Conservation (phyloP, 2,329 filamentous ascomycete species). For the Lecanicillium sp. region DNA sequence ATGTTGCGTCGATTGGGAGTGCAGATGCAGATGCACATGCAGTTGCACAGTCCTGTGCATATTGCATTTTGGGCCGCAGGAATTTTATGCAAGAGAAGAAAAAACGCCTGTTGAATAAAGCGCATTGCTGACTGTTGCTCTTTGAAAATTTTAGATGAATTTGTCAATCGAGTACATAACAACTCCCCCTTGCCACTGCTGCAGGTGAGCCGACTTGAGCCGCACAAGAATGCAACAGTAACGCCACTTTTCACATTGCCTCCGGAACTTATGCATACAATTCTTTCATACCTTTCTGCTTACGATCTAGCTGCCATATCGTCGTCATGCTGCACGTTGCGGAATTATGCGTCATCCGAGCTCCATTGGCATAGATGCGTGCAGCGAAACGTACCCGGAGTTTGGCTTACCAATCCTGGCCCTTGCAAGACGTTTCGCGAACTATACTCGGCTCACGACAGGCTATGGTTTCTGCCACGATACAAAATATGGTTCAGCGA, state of each 20-base stretch:
- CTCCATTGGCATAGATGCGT: conserved; percentile 64
- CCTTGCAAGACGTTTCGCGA: conserved; percentile 59
- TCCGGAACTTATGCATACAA: conserved; percentile 63
- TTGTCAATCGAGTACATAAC: conserved; percentile 4
- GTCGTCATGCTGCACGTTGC: conserved; percentile 53
- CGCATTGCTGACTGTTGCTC: too few relatives aligned
- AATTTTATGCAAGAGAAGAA: too few relatives aligned
- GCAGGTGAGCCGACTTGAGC: conserved; percentile 3
- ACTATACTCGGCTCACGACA: conserved; percentile 66
- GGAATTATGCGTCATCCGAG: conserved; percentile 54
- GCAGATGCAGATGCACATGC: too few relatives aligned
- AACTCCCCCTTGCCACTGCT: conserved; percentile 4
- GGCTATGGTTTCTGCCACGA: conserved; percentile 75
- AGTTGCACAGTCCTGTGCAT: too few relatives aligned
- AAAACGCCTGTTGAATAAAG: too few relatives aligned
- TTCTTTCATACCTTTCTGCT: conserved; percentile 59
- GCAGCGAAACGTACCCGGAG: conserved; percentile 55
- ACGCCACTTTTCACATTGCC: conserved; percentile 50
- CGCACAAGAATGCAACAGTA: conserved; percentile 3
- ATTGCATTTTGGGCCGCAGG: too few relatives aligned
- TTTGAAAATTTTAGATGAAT: conserved; percentile 5
- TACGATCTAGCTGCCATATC: conserved; percentile 53
- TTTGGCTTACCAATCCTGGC: conserved; percentile 41
- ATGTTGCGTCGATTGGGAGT: too few relatives aligned
- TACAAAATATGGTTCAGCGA: conserved; percentile 85